A percentile compares a stretch with the other conserved stretches of the same genome.
phyloP scores from a whole-genome alignment of 2,329 filamentous ascomycete genomes.

The Hypocrella siamensis region DNA sequence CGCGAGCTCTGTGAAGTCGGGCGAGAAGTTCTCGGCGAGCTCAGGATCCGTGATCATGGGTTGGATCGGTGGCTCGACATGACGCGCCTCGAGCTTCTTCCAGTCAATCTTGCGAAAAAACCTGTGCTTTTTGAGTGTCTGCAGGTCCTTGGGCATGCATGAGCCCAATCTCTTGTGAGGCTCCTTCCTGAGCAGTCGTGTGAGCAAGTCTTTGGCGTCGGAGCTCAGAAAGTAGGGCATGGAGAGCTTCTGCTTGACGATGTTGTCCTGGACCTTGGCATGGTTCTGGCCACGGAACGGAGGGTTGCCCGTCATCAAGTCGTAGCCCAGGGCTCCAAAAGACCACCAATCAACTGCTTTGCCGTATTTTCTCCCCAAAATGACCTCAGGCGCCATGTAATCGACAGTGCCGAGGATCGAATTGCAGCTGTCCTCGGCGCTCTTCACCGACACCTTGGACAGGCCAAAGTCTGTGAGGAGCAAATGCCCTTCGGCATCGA shows the following conservation, averaged over 20 bases:
- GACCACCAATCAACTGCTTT: conserved; percentile 99
- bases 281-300: conserved; percentile 87
- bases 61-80: conserved; percentile 76
- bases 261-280: conserved; percentile 90
- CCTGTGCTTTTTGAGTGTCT: conserved; percentile 74
- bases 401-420: conserved; percentile 90
- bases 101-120: conserved; percentile 98
- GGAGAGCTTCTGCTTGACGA: conserved; percentile 77
- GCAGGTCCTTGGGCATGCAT: conserved; percentile 77
- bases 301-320: conserved; percentile 81
- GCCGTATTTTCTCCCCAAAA: conserved; percentile 77
- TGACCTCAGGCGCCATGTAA: conserved; percentile 97
- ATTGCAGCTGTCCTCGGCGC: conserved; percentile 47
- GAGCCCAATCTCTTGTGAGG: conserved; percentile 78
- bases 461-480: conserved; percentile 93
- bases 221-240: conserved; percentile 82
- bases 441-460: conserved; percentile 76
- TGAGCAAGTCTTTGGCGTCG: conserved; percentile 89
- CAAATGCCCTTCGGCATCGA: conserved; percentile 82
- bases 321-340: conserved; percentile 79
- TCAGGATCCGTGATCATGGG: conserved; percentile 92
- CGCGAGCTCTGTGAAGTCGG: conserved; percentile 78
- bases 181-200: conserved; percentile 79
- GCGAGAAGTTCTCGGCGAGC: conserved; percentile 87
- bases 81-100: conserved; percentile 67